A percentile compares a stretch with the other conserved stretches of the same genome.
Conservation (phyloP, 2,329 filamentous ascomycete genomes). For the Ceratocystis albifundus region DNA sequence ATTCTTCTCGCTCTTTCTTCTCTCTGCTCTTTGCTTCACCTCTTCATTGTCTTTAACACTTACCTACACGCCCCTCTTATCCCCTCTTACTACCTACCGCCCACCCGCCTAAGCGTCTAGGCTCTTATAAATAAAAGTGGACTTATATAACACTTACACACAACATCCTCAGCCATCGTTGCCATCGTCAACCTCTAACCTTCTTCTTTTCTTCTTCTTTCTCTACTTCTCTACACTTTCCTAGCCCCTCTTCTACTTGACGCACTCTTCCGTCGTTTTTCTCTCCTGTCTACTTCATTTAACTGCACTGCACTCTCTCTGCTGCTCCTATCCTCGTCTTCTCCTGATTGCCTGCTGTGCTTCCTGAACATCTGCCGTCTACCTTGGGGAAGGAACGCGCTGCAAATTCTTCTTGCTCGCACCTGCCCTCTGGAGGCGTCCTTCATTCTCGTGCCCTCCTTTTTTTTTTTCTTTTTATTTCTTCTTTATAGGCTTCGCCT, state of each 20-base stretch:
- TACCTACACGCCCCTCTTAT: background rate
- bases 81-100: background rate
- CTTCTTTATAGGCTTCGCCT: background rate
- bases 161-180: background rate
- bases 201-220: background rate
- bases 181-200: background rate
- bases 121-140: conserved; percentile 3
- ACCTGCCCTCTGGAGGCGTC: background rate
- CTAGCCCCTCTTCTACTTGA: background rate
- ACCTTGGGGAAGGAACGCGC: background rate
- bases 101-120: background rate
- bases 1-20: background rate
- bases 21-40: background rate
- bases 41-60: background rate
- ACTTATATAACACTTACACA: conserved; percentile 7
- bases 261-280: too few relatives aligned
- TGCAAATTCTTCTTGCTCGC: conserved; percentile 7
- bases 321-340: background rate
- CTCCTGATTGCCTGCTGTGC: background rate
- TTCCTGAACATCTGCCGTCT: background rate
- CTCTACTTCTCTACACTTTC: background rate
- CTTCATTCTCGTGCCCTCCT: background rate
- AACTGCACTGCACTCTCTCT: too few relatives aligned
- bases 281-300: too few relatives aligned
- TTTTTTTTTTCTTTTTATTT: too few relatives aligned